Percentiles rank a stretch among this genome's conserved stretches.
These are phyloP conservation scores for Wickerhamomyces canadensis DNA, from an alignment of 805 yeast species.

Conservation along the genomic window DNA sequence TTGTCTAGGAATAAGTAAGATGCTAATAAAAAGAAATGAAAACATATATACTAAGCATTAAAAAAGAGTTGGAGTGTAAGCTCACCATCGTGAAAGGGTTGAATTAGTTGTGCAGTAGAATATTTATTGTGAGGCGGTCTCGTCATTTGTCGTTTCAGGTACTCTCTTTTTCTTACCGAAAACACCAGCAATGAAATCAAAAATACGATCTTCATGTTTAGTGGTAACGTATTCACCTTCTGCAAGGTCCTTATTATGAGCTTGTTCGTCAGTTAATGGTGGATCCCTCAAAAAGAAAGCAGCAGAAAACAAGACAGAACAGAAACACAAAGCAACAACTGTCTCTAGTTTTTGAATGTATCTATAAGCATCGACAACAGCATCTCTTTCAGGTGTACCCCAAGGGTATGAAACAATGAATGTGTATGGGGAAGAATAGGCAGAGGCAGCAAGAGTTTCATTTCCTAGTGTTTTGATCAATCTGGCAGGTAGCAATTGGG, in stretches of 20 bases:
- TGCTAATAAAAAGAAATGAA: too few species aligned
- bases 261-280: constrained; percentile 28
- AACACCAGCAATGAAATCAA: constrained; percentile 9
- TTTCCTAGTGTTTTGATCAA: constrained; percentile 32
- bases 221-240: constrained; percentile 19
- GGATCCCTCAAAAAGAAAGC: constrained; percentile 51
- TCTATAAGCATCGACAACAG: constrained; percentile 52
- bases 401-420: constrained; percentile 45
- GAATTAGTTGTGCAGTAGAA: too few species aligned
- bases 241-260: constrained; percentile 16
- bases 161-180: constrained; percentile 4
- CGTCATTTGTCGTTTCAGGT: too few species aligned
- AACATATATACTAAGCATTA: too few species aligned
- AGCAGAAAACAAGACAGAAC: constrained; percentile 41
- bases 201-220: constrained; percentile 16
- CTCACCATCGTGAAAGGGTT: too few species aligned
- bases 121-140: too few species aligned
- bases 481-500: constrained; percentile 45
- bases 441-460: constrained; percentile 35
- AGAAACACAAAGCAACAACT: constrained; percentile 45
- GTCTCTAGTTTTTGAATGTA: constrained; percentile 55
- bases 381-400: constrained; percentile 59
- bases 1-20: too few species aligned
- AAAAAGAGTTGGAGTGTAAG: too few species aligned
- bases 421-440: constrained; percentile 49